Evolutionary conservation across 176 grass and related monocot species (phyloP).

Genomic region (Aegilops speltoides): DNA sequence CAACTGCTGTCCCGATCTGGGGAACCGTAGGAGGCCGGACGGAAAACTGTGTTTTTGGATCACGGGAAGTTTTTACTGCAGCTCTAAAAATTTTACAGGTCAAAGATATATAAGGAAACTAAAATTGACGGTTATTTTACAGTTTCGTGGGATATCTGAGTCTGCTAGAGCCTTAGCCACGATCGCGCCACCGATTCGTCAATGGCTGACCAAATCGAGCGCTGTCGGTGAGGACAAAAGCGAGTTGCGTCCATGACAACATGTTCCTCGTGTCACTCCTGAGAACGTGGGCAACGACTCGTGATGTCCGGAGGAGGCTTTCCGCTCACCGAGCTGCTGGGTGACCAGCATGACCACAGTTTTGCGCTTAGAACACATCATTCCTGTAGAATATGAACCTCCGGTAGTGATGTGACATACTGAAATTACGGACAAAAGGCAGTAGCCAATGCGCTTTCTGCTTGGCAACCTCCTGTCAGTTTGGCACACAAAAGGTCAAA

Average conservation of each 20-base stretch:
- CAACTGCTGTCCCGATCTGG: too few relatives aligned
- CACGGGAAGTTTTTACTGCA: too few relatives aligned
- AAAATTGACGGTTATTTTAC: too few relatives aligned
- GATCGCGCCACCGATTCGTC: neutral
- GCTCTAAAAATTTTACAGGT: too few relatives aligned
- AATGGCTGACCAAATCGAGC: neutral
- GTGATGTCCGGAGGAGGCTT: neutral
- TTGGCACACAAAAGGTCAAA: neutral
- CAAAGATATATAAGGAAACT: too few relatives aligned
- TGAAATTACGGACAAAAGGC: neutral
- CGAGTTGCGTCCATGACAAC: too few relatives aligned
- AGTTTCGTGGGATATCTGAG: too few relatives aligned
- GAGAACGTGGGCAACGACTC: neutral
- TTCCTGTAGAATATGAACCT: too few relatives aligned
- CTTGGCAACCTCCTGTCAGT: neutral
- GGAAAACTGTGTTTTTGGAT: too few relatives aligned
- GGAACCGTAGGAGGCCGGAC: too few relatives aligned
- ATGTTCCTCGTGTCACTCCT: constrained; percentile 21
- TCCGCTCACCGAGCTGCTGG: neutral
- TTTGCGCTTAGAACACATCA: neutral
- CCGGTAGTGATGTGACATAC: too few relatives aligned
- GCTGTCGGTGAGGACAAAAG: constrained; percentile 34
- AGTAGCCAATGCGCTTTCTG: neutral
- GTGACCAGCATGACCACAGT: neutral
- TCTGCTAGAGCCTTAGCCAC: too few relatives aligned